phyloP scores from a whole-genome alignment of 2,329 filamentous ascomycete species.

The Herpotrichia juniperi region DNA sequence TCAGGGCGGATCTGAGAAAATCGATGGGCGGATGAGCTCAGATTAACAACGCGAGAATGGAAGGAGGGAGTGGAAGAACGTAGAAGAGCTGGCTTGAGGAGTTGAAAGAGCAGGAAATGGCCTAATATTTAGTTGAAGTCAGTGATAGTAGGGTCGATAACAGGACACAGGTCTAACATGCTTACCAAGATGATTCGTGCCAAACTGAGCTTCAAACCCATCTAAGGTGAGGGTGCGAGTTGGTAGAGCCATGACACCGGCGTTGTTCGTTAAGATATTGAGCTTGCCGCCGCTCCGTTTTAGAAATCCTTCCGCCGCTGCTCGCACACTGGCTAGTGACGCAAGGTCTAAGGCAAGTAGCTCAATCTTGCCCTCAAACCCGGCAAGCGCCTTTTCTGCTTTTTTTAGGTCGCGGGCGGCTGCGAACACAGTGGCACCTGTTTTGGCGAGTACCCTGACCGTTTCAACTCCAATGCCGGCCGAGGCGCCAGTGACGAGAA shows the following conservation, averaged over 20 bases:
- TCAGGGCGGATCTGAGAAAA: slow-evolving; percentile 47
- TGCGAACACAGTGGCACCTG: slow-evolving; percentile 53
- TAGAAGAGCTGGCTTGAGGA: slow-evolving; percentile 49
- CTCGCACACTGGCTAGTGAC: slow-evolving; percentile 21
- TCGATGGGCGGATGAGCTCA: slow-evolving; percentile 47
- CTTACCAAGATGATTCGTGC: slow-evolving; percentile 55
- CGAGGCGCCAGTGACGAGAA: slow-evolving; percentile 24
- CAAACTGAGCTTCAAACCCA: slow-evolving; percentile 46
- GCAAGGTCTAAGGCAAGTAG: slow-evolving; percentile 24
- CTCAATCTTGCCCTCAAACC: slow-evolving; percentile 17
- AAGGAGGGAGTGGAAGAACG: slow-evolving; percentile 26
- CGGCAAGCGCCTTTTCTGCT: slow-evolving; percentile 10
- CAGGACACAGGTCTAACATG: no score
- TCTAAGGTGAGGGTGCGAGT: slow-evolving; percentile 33
- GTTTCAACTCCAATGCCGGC: slow-evolving; percentile 28
- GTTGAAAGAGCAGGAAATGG: slow-evolving; percentile 53
- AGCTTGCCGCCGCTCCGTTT: slow-evolving; percentile 14
- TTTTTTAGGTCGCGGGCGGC: slow-evolving; percentile 47
- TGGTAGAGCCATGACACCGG: slow-evolving; percentile 41
- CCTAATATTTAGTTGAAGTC: no score
- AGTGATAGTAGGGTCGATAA: no score
- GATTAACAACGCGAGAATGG: slow-evolving; percentile 47
- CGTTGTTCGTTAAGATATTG: slow-evolving; percentile 33
- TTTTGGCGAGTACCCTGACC: slow-evolving; percentile 46
- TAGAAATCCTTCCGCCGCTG: slow-evolving; percentile 21